Conservation (phyloP, 257 asterid genomes). For the Nicotiana attenuata region DNA sequence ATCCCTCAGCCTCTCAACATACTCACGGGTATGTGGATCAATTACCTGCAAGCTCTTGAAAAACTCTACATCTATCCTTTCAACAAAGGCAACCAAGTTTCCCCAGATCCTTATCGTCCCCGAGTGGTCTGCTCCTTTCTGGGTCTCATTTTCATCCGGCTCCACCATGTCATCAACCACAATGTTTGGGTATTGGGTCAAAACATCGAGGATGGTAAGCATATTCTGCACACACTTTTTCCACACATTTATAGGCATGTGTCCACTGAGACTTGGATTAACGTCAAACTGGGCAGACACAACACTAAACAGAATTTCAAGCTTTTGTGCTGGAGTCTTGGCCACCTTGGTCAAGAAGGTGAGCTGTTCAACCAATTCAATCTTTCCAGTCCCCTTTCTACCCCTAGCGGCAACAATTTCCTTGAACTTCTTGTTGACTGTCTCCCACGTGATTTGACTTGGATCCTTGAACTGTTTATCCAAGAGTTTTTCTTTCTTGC, state of each 20-base stretch:
- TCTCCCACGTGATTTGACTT: constrained; percentile 88
- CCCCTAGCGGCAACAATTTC: constrained; percentile 75
- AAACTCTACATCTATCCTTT: constrained; percentile 75
- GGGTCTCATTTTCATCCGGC: constrained; percentile 90
- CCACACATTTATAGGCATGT: constrained; percentile 95
- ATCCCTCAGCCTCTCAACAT: constrained; percentile 85
- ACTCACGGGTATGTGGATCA: constrained; percentile 94
- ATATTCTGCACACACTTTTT: constrained; percentile 79
- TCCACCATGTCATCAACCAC: constrained; percentile 89
- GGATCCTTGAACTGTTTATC: constrained; percentile 79
- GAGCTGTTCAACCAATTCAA: constrained; percentile 22
- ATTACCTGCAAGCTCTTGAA: constrained; percentile 92
- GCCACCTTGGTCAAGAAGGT: constrained; percentile 25
- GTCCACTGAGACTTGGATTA: constrained; percentile 63
- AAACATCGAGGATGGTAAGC: constrained; percentile 63
- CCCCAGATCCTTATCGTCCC: constrained; percentile 91
- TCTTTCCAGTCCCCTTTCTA: constrained; percentile 29
- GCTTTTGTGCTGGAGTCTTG: constrained; percentile 22
- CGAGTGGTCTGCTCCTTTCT: constrained; percentile 58
- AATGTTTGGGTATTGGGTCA: constrained; percentile 72
- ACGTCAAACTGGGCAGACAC: constrained; percentile 76
- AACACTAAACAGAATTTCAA: constrained; percentile 30
- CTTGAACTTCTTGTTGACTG: constrained; percentile 66
- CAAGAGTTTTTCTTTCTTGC: constrained; percentile 85
- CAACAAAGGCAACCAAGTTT: constrained; percentile 87